phyloP scores from a whole-genome alignment of 2,329 filamentous ascomycete species.

The Calonectria fujianensis region DNA sequence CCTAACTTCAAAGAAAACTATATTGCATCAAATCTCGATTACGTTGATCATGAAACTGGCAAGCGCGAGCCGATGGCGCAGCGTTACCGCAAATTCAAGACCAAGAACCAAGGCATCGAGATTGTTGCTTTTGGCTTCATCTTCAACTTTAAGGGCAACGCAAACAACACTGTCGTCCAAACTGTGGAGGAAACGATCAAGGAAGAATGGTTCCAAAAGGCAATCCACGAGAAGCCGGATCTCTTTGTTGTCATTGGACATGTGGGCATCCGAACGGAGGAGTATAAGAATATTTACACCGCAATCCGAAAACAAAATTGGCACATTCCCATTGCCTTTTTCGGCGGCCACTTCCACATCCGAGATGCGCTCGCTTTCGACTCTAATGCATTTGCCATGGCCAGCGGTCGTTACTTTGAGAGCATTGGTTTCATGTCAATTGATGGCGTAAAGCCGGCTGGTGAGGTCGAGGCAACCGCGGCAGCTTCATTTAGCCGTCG shows the following conservation, averaged over 20 bases:
- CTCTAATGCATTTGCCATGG: constrained; percentile 84
- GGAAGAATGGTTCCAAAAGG: constrained; percentile 91
- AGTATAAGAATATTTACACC: constrained; percentile 85
- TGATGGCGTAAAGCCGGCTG: constrained; percentile 72
- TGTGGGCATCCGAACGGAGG: constrained; percentile 86
- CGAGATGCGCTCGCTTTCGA: constrained; percentile 90
- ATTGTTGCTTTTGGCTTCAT: constrained; percentile 95
- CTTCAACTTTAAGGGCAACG: constrained; percentile 93
- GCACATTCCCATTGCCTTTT: constrained; percentile 91
- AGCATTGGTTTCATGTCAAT: constrained; percentile 96
- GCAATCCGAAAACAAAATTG: constrained; percentile 85
- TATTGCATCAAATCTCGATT: constrained; percentile 94
- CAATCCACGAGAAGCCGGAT: constrained; percentile 89
- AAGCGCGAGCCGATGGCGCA: constrained; percentile 85
- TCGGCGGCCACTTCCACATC: constrained; percentile 93
- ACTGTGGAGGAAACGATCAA: constrained; percentile 87
- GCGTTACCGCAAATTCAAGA: constrained; percentile 91
- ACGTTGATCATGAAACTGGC: constrained; percentile 83
- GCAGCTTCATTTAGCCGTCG: constrained; percentile 80
- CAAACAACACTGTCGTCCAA: constrained; percentile 91
- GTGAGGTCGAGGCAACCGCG: constrained; percentile 56
- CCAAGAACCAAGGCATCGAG: constrained; percentile 89
- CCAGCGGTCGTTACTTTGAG: constrained; percentile 94
- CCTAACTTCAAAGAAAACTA: constrained; percentile 89
- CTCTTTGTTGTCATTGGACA: constrained; percentile 92